Evolutionary conservation across 164 flowering plant genomes (phyloP).

Genomic region (Houttuynia cordata): DNA sequence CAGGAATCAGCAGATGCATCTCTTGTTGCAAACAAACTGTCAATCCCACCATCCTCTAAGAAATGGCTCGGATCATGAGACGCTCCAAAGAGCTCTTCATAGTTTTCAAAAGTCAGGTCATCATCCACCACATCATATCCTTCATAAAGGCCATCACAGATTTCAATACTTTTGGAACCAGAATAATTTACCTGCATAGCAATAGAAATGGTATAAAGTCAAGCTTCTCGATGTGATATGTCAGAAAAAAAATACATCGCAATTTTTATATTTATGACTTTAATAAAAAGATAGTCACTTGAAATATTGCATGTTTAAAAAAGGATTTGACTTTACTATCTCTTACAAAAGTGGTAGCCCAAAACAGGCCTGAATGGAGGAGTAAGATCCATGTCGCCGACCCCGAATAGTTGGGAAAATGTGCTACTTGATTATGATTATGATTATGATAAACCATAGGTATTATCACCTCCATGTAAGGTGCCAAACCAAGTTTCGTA

Average conservation of each 20-base stretch:
- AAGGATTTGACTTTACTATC: too few species aligned
- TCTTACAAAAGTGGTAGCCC: too few species aligned
- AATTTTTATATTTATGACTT: neutral
- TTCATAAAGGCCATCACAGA: conserved; percentile 44
- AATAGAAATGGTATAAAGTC: neutral
- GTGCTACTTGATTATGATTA: too few species aligned
- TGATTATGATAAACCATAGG: too few species aligned
- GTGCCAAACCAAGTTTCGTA: too few species aligned
- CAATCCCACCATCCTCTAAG: conserved; percentile 65
- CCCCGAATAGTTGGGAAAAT: too few species aligned
- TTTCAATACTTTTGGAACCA: conserved; percentile 30
- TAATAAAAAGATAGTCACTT: too few species aligned
- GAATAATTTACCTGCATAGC: conserved; percentile 32
- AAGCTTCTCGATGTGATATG: neutral
- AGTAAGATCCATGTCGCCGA: too few species aligned
- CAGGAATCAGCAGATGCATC: conserved; percentile 40
- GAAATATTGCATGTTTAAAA: too few species aligned
- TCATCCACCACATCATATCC: conserved; percentile 66
- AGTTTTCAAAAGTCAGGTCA: conserved; percentile 68
- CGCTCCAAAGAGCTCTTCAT: conserved; percentile 74
- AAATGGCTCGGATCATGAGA: conserved; percentile 49
- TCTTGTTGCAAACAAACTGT: conserved; percentile 56
- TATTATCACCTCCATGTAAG: too few species aligned
- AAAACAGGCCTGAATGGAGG: too few species aligned
- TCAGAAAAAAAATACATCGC: neutral